Evolutionary conservation across 2,329 filamentous ascomycete species (phyloP), one percentile per base, ranked within the genome.

Genomic region (Cladophialophora bantiana): DNA sequence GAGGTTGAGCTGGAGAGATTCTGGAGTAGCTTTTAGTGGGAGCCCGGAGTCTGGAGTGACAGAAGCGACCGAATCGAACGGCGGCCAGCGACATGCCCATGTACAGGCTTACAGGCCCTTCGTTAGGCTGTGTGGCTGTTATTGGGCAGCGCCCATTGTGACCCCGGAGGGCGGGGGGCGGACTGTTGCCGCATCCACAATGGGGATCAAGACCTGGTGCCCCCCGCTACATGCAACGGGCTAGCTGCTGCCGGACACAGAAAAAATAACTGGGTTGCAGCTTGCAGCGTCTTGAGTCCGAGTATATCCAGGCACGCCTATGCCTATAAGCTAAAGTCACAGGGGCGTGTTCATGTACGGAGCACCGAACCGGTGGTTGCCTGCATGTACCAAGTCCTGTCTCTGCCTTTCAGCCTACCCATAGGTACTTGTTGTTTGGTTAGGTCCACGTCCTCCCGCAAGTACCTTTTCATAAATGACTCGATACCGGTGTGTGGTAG

Each of bases 231-330:
- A 42, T 61, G n/a, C 57, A 38, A 52, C 34, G 12, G 45, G 31
- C 59, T 52, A 53, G 34, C 32, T 40, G 31, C 45, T 7, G 59
- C 18, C 10, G 59, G n/a, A 32, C 15, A 53, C 34, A 40, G 42
- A 40, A 20, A 42, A 12, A 31, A 50, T 50, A 12, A 50, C 45
- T 31, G 36, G 40, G 40, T 53, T 45, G n/a, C 32, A 52, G 20
- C 13, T 58, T n/a, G 31, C 12, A 42, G 53, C 2, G 34, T 20
- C 6, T 10, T 31, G 10, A 36, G 38, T 20, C 20, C 57, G 57
- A 53, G 60, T 62, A 62, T 48, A 62, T 62, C 52, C 52, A 62
- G 60, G 60, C 60, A 62, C 60, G 60, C 50, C 60, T 55, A 36
- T 38, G 35, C 15, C 53, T 62, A 31, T n/a, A 54, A 52, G 48